Evolutionary conservation across 2,329 filamentous ascomycete species (phyloP).

Genomic region (Colletotrichum echinochloae): DNA sequence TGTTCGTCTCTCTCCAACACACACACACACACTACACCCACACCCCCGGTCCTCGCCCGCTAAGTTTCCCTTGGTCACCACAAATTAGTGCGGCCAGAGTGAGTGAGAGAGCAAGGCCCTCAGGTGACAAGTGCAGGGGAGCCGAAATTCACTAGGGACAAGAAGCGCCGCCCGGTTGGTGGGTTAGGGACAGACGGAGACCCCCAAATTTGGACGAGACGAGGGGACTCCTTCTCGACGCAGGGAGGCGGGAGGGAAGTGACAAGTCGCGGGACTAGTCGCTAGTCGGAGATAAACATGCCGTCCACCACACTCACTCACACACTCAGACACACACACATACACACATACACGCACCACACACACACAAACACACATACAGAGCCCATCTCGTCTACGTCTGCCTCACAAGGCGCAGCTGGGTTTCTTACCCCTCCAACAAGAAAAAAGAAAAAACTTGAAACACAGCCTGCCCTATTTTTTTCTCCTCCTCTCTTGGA

Average conservation of each 20-base stretch:
- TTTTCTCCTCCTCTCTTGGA: not conserved
- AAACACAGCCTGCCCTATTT: conserved; percentile 11
- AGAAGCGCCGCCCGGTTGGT: conserved; percentile 8
- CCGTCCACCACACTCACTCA: not conserved
- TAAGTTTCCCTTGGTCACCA: conserved; percentile 2
- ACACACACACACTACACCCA: not conserved
- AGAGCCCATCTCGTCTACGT: not conserved
- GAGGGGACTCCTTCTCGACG: conserved; percentile 15
- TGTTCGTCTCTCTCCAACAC: not conserved
- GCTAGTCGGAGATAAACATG: not conserved
- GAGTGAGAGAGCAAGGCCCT: conserved; percentile 6
- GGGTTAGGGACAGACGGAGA: conserved; percentile 3
- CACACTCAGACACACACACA: not conserved
- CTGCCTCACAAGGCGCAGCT: conserved; percentile 8
- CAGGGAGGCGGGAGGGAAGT: conserved; percentile 19
- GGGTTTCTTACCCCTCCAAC: conserved; percentile 9
- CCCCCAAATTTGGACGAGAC: conserved; percentile 28
- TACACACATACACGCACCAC: no score
- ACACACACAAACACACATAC: not conserved
- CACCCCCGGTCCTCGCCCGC: conserved; percentile 4
- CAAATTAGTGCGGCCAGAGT: conserved; percentile 11
- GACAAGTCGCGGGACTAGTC: conserved; percentile 18
- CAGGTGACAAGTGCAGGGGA: conserved; percentile 14
- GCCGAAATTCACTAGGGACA: not conserved
- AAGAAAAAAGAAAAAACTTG: no score